Evolutionary conservation across 345 rosid genomes (phyloP).

Genomic region (Camelina neglecta): DNA sequence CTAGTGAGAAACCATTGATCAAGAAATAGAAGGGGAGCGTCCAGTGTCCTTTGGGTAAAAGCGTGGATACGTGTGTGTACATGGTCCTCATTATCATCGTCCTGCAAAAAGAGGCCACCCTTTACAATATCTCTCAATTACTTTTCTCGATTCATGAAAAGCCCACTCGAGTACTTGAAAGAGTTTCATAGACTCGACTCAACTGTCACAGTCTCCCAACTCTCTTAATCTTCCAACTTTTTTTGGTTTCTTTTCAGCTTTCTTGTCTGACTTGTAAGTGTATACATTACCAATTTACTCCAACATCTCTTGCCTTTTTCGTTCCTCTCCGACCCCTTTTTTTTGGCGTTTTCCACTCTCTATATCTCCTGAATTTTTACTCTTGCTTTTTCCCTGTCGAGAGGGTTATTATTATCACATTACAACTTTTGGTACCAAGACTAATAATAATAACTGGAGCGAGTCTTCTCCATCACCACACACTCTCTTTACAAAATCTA

Average conservation of each 20-base stretch:
- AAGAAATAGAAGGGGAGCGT: neutral
- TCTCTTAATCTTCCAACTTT: conserved; percentile 15
- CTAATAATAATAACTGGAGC: conserved; percentile 5
- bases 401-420: conserved; percentile 35
- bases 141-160: conserved; percentile 27
- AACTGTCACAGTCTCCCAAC: conserved; percentile 39
- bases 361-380: conserved; percentile 9
- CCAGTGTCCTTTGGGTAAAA: conserved; percentile 11
- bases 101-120: neutral
- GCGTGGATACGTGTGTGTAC: conserved; percentile 22
- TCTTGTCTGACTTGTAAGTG: conserved; percentile 23
- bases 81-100: conserved; percentile 29
- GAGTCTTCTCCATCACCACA: conserved; percentile 36
- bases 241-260: conserved; percentile 4
- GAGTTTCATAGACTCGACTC: conserved; percentile 30
- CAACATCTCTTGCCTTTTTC: conserved; percentile 20
- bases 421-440: conserved; percentile 12
- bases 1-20: neutral
- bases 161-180: conserved; percentile 40
- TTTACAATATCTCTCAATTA: neutral
- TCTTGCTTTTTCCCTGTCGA: conserved; percentile 32
- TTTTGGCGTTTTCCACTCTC: conserved; percentile 16
- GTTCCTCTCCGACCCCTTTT: conserved; percentile 33
- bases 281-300: conserved; percentile 2
- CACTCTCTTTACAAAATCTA: neutral